A percentile compares a stretch with the other conserved stretches of the same genome.
Evolutionary conservation across 2,329 filamentous ascomycete genomes (phyloP).

Genomic region (Penicillium sp.): DNA sequence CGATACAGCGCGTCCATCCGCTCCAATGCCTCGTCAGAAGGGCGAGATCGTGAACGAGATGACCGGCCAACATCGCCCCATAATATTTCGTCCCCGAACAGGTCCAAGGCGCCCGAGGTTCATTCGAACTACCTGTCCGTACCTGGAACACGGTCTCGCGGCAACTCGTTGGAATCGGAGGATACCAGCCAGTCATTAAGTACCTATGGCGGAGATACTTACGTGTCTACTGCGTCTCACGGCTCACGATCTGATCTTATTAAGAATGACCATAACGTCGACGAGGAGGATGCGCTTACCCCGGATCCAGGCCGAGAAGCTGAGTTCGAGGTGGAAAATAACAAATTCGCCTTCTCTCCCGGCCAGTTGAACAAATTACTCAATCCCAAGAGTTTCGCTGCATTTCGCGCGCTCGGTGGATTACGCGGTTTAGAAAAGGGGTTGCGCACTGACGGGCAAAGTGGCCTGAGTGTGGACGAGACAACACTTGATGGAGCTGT

Average conservation of each 20-base stretch:
- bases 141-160: slow-evolving; percentile 61
- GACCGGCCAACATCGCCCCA: slow-evolving; percentile 66
- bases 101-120: slow-evolving; percentile 50
- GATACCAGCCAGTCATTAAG: slow-evolving; percentile 54
- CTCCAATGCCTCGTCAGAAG: slow-evolving; percentile 59
- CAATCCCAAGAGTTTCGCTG: slow-evolving; percentile 74
- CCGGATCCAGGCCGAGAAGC: slow-evolving; percentile 71
- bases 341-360: slow-evolving; percentile 70
- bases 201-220: slow-evolving; percentile 56
- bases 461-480: slow-evolving; percentile 72
- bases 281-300: slow-evolving; percentile 62
- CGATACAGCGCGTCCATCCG: slow-evolving; percentile 54
- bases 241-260: slow-evolving; percentile 44
- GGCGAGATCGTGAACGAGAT: slow-evolving; percentile 46
- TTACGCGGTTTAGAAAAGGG: slow-evolving; percentile 72
- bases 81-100: slow-evolving; percentile 64
- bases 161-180: slow-evolving; percentile 64
- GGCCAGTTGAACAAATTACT: slow-evolving; percentile 74
- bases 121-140: slow-evolving; percentile 61
- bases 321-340: slow-evolving; percentile 66
- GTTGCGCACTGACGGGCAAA: slow-evolving; percentile 62
- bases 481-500: slow-evolving; percentile 61
- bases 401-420: slow-evolving; percentile 74
- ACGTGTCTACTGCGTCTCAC: slow-evolving; percentile 46
- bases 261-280: slow-evolving; percentile 51